Evolutionary conservation across 1,284 basidiomycete genomes (phyloP).

Genomic region (Pholiota adiposa): DNA sequence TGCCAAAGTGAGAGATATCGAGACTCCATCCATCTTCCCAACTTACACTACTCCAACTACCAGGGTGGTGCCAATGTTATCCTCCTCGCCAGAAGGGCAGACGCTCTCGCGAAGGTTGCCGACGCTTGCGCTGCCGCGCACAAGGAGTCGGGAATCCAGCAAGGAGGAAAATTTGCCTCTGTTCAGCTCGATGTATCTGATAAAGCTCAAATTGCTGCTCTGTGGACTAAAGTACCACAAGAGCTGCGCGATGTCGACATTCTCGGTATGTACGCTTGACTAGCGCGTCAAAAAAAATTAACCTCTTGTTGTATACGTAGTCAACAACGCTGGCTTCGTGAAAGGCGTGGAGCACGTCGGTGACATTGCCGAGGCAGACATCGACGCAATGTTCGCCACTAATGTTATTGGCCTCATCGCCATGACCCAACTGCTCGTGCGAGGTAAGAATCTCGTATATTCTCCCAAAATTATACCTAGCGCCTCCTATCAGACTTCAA

Average conservation of each 20-base stretch:
- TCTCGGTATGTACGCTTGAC: conserved; percentile 54
- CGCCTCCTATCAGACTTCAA: conserved; percentile 75
- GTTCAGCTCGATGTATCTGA: conserved; percentile 80
- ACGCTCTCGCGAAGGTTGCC: conserved; percentile 66
- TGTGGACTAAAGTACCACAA: conserved; percentile 71
- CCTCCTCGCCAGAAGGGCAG: conserved; percentile 70
- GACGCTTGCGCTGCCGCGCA: conserved; percentile 73
- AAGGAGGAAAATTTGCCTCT: conserved; percentile 71
- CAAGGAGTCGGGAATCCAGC: conserved; percentile 69
- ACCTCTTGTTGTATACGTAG: conserved; percentile 38
- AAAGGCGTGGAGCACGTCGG: conserved; percentile 85
- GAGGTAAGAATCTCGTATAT: conserved; percentile 46
- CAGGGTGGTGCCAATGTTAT: conserved; percentile 83
- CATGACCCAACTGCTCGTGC: conserved; percentile 79
- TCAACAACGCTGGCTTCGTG: conserved; percentile 90
- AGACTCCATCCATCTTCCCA: not conserved
- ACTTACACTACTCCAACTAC: conserved; percentile 11
- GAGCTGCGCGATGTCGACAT: conserved; percentile 75
- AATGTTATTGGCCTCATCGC: conserved; percentile 92
- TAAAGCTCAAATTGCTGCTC: conserved; percentile 62
- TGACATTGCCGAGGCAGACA: conserved; percentile 73
- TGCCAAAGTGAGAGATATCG: conserved; percentile 59
- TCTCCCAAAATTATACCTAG: not conserved
- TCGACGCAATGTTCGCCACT: conserved; percentile 90
- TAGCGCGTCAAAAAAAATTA: not conserved